Percentiles rank a stretch among this genome's conserved stretches.
Conservation (phyloP, 148 eudicot species). For the Rhododendron molle region DNA sequence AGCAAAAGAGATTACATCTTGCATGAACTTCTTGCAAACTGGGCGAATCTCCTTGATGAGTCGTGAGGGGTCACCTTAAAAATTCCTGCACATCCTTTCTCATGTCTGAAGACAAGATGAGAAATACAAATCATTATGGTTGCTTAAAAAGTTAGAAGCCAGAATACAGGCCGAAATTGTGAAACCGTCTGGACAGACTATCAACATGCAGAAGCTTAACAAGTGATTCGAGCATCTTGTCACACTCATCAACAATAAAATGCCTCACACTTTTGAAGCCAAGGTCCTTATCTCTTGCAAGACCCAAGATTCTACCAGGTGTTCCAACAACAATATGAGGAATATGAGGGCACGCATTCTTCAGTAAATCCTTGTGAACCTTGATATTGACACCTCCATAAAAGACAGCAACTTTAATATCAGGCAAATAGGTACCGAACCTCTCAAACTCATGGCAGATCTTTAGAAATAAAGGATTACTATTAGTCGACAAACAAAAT, state of each 20-base stretch:
- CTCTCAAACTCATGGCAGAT: too few relatives aligned
- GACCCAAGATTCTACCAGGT: slow-evolving; percentile 44
- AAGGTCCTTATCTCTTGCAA: slow-evolving; percentile 50
- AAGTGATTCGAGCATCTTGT: slow-evolving; percentile 60
- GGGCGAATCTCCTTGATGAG: slow-evolving; percentile 47
- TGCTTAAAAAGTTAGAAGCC: background rate
- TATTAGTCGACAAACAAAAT: background rate
- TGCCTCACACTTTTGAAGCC: slow-evolving; percentile 55
- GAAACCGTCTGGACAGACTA: background rate
- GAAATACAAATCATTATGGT: background rate
- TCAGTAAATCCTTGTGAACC: slow-evolving; percentile 47
- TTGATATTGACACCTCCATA: too few relatives aligned
- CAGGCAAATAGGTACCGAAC: slow-evolving; percentile 48
- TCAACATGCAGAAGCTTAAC: slow-evolving; percentile 20
- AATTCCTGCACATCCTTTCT: slow-evolving; percentile 38
- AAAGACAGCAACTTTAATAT: slow-evolving; percentile 53
- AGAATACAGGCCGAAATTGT: too few relatives aligned
- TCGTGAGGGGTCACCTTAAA: slow-evolving; percentile 44
- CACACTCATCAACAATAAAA: slow-evolving; percentile 58
- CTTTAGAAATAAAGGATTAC: slow-evolving; percentile 17
- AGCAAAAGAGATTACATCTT: slow-evolving; percentile 27
- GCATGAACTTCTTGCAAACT: slow-evolving; percentile 46
- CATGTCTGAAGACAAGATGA: slow-evolving; percentile 23
- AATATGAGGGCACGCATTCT: slow-evolving; percentile 59
- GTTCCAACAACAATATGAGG: too few relatives aligned